Conservation (phyloP, 331 rosid genomes). For the Pyrus hybrid region DNA sequence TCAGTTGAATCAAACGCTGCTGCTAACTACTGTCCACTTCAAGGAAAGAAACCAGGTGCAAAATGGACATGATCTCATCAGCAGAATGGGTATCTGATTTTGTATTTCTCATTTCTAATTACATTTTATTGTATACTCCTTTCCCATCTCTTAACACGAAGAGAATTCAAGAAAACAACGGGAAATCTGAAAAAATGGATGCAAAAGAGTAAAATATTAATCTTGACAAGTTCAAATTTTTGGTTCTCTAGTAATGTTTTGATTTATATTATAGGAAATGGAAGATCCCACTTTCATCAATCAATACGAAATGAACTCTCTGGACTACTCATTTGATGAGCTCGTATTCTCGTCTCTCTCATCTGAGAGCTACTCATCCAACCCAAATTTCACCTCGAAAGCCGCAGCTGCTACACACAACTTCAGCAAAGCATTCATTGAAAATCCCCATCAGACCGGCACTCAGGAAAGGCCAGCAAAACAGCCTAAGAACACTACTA, state of each 20-base stretch:
- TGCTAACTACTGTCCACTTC: not conserved
- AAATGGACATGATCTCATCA: constrained; percentile 19
- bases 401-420: not conserved
- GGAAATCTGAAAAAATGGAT: too few relatives aligned
- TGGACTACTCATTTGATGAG: constrained; percentile 17
- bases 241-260: not conserved
- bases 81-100: constrained; percentile 24
- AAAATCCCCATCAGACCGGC: not conserved
- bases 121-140: not conserved
- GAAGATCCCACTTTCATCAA: constrained; percentile 6
- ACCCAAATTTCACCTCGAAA: not conserved
- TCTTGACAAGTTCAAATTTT: not conserved
- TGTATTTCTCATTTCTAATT: not conserved
- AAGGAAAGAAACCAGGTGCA: not conserved
- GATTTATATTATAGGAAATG: constrained; percentile 10
- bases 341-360: constrained; percentile 18
- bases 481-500: constrained; percentile 3
- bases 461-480: constrained; percentile 14
- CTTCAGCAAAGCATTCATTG: not conserved
- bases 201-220: too few relatives aligned
- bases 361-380: constrained; percentile 24
- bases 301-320: constrained; percentile 7
- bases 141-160: not conserved
- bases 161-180: not conserved
- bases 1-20: not conserved